A percentile compares a stretch with the other conserved stretches of the same genome.
Conservation (phyloP, 2,329 filamentous ascomycete species). For the Aureobasidium mangrovei region DNA sequence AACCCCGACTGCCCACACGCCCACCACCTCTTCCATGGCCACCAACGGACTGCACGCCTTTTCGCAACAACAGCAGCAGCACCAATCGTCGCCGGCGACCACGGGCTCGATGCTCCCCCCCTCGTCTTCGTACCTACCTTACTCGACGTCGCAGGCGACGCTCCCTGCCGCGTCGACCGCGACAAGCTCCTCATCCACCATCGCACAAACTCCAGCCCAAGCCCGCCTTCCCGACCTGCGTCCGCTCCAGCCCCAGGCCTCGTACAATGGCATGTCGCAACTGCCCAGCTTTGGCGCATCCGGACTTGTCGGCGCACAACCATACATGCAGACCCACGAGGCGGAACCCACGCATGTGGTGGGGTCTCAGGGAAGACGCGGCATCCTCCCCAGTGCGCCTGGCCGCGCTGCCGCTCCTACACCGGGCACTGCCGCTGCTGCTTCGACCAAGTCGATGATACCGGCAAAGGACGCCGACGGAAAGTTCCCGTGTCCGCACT, state of each 20-base stretch:
- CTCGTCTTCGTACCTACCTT: slow-evolving; percentile 21
- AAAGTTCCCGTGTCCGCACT: slow-evolving; percentile 96
- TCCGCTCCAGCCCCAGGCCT: slow-evolving; percentile 31
- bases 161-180: slow-evolving; percentile 27
- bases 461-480: slow-evolving; percentile 94
- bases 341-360: slow-evolving; percentile 78
- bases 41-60: slow-evolving; percentile 22
- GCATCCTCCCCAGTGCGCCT: slow-evolving; percentile 83
- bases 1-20: slow-evolving; percentile 28
- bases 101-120: slow-evolving; percentile 29
- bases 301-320: slow-evolving; percentile 24
- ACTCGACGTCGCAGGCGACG: slow-evolving; percentile 20
- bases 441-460: slow-evolving; percentile 63
- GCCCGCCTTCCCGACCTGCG: slow-evolving; percentile 32
- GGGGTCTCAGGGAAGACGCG: slow-evolving; percentile 84
- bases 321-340: slow-evolving; percentile 33
- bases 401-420: slow-evolving; percentile 71
- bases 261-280: slow-evolving; percentile 28
- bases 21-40: slow-evolving; percentile 24
- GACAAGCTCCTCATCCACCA: slow-evolving; percentile 21
- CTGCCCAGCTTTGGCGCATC: slow-evolving; percentile 30
- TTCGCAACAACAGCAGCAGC: slow-evolving; percentile 20
- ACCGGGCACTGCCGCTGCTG: slow-evolving; percentile 52
- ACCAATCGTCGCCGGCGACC: slow-evolving; percentile 23
- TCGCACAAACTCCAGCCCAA: slow-evolving; percentile 15